These are phyloP conservation scores for Stenogyne calaminthoides DNA, from an alignment of 305 asterid genomes.

Conservation along the genomic window DNA sequence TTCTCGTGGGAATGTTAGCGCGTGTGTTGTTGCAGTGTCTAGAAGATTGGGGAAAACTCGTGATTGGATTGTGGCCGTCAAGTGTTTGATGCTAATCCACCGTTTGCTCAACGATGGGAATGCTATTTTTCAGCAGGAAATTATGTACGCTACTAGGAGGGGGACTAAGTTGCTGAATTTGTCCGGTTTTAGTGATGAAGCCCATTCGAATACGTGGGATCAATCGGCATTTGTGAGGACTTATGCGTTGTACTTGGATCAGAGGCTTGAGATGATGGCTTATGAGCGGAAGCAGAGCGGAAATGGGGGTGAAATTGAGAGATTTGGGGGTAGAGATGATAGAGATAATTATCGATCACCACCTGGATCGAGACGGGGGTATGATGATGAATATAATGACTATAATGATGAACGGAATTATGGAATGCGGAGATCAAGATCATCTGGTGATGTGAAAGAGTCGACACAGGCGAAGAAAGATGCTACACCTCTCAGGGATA, in stretches of 20 bases:
- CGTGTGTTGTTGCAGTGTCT: slow-evolving; percentile 64
- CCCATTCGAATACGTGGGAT: slow-evolving; percentile 87
- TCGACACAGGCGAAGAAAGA: slow-evolving; percentile 49
- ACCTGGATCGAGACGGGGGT: slow-evolving; percentile 50
- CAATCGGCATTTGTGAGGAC: slow-evolving; percentile 84
- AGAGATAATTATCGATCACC: slow-evolving; percentile 56
- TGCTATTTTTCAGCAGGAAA: slow-evolving; percentile 62
- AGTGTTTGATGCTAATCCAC: slow-evolving; percentile 76
- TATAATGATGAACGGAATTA: slow-evolving; percentile 42
- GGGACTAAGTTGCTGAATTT: slow-evolving; percentile 74
- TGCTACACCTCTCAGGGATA: slow-evolving; percentile 75
- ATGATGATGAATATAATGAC: slow-evolving; percentile 54
- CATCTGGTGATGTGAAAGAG: slow-evolving; percentile 71
- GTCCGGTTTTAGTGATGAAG: slow-evolving; percentile 88
- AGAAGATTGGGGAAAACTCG: slow-evolving; percentile 75
- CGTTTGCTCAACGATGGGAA: slow-evolving; percentile 77
- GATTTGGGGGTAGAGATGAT: slow-evolving; percentile 56
- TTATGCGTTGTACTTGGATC: slow-evolving; percentile 76
- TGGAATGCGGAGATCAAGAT: slow-evolving; percentile 76
- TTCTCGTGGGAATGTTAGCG: slow-evolving; percentile 71
- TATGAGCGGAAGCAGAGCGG: slow-evolving; percentile 59
- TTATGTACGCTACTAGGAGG: slow-evolving; percentile 74
- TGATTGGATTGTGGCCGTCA: slow-evolving; percentile 87
- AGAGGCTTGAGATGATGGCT: slow-evolving; percentile 70
- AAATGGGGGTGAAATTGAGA: slow-evolving; percentile 42